Evolutionary conservation across 192 early-diverging fungal genomes (phyloP).

Genomic region (Gonapodya sp.): DNA sequence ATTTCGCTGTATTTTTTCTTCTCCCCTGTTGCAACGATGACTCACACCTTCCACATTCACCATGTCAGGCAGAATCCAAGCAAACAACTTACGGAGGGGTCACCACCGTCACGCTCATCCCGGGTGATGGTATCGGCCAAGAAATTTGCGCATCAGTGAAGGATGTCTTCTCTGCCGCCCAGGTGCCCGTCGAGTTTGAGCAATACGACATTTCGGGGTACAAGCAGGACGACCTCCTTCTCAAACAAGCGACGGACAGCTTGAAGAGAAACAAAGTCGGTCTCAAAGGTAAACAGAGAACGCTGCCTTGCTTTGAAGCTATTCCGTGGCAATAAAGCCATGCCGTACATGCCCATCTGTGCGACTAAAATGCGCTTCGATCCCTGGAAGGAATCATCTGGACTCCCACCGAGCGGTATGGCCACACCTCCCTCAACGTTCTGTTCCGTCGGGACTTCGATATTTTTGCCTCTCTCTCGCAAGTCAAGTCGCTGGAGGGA

Average conservation of each 20-base stretch:
- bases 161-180: conserved; percentile 85
- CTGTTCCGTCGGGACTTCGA: conserved; percentile 95
- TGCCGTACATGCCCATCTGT: too few relatives aligned
- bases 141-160: conserved; percentile 87
- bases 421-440: conserved; percentile 95
- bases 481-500: conserved; percentile 83
- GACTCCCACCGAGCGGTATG: conserved; percentile 76
- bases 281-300: conserved; percentile 85
- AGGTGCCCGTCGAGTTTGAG: conserved; percentile 93
- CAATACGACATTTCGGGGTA: conserved; percentile 94
- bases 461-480: conserved; percentile 91
- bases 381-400: conserved; percentile 37
- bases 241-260: conserved; percentile 85
- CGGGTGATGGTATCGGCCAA: conserved; percentile 96
- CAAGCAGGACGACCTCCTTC: conserved; percentile 60
- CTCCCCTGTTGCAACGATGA: too few relatives aligned
- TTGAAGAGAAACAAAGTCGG: conserved; percentile 93
- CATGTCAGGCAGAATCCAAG: background rate
- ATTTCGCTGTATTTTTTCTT: too few relatives aligned
- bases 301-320: too few relatives aligned
- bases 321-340: too few relatives aligned
- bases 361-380: conserved; percentile 11
- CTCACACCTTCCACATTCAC: background rate
- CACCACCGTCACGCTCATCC: conserved; percentile 94
- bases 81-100: conserved; percentile 76